Evolutionary conservation across 768 basidiomycete species (phyloP).

Genomic region (Rhodotorula sphaerocarpa): DNA sequence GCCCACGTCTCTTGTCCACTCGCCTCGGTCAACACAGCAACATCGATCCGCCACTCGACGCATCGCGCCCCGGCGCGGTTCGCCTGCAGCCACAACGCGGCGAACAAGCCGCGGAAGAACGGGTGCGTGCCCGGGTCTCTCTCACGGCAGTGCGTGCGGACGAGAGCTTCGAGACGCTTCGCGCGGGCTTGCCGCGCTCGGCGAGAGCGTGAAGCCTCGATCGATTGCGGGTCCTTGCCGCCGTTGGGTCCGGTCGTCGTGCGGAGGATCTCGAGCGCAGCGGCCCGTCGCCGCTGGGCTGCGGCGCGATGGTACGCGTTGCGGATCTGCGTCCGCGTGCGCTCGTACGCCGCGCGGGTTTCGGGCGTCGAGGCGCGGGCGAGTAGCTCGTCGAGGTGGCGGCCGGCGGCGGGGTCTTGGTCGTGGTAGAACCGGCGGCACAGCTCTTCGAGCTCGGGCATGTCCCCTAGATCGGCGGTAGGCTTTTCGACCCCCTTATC

Average conservation of each 20-base stretch:
- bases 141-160: conserved; percentile 19
- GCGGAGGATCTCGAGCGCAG: conserved; percentile 12
- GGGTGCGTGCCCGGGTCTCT: conserved; percentile 30
- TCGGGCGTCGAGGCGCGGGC: conserved; percentile 11
- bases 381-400: conserved; percentile 24
- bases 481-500: too few species aligned
- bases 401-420: not conserved
- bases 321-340: conserved; percentile 23
- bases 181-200: conserved; percentile 13
- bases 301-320: conserved; percentile 32
- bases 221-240: conserved; percentile 1
- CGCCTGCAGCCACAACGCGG: conserved; percentile 25
- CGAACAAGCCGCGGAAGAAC: conserved; percentile 26
- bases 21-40: conserved; percentile 33
- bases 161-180: conserved; percentile 6
- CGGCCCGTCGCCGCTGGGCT: conserved; percentile 1
- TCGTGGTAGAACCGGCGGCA: conserved; percentile 23
- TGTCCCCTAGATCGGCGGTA: too few species aligned
- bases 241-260: too few species aligned
- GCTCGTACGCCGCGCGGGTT: conserved; percentile 24
- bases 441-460: conserved; percentile 9
- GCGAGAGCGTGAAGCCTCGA: conserved; percentile 6
- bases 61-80: conserved; percentile 13
- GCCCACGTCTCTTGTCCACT: conserved; percentile 25
- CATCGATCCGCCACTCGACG: conserved; percentile 35